Evolutionary conservation across 208 protist genomes (phyloP).

Genomic region (Herpetomonas tarakana): DNA sequence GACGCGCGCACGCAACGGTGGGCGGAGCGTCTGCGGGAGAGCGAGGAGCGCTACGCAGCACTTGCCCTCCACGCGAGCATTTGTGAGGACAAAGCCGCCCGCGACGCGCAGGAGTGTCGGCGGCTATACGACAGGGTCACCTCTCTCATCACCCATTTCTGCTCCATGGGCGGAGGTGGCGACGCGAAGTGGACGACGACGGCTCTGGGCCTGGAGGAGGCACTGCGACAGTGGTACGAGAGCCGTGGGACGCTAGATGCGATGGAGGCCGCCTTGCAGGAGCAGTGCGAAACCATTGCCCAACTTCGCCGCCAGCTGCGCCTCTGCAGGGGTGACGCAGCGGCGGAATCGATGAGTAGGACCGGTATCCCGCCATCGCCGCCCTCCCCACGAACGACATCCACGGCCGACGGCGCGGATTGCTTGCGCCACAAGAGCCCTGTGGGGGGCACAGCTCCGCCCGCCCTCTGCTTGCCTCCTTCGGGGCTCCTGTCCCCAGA

Average conservation of each 20-base stretch:
- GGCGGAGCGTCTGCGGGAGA: not conserved
- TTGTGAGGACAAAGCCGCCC: not conserved
- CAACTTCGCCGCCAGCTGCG: constrained; percentile 16
- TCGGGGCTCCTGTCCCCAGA: constrained; percentile 41
- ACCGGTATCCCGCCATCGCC: too few relatives aligned
- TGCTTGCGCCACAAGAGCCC: too few relatives aligned
- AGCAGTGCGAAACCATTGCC: constrained; percentile 31
- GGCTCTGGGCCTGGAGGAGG: not conserved
- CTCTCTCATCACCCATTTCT: constrained; percentile 9
- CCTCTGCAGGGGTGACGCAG: constrained; percentile 1
- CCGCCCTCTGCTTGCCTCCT: too few relatives aligned
- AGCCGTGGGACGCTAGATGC: constrained; percentile 2
- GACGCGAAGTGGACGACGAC: constrained; percentile 8
- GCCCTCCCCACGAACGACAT: too few relatives aligned
- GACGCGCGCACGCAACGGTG: constrained; percentile 12
- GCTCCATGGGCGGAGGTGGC: constrained; percentile 1
- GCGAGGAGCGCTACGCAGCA: not conserved
- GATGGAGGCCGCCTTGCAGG: constrained; percentile 26
- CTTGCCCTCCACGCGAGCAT: not conserved
- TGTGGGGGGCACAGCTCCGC: too few relatives aligned
- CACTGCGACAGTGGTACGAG: not conserved
- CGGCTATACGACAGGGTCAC: constrained; percentile 20
- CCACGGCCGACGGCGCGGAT: too few relatives aligned
- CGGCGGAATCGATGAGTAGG: too few relatives aligned
- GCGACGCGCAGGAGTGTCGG: constrained; percentile 3